A percentile compares a stretch with the other conserved stretches of the same genome.
phyloP scores from a whole-genome alignment of 495 filamentous ascomycete genomes.

The Xylaria cubensis region DNA sequence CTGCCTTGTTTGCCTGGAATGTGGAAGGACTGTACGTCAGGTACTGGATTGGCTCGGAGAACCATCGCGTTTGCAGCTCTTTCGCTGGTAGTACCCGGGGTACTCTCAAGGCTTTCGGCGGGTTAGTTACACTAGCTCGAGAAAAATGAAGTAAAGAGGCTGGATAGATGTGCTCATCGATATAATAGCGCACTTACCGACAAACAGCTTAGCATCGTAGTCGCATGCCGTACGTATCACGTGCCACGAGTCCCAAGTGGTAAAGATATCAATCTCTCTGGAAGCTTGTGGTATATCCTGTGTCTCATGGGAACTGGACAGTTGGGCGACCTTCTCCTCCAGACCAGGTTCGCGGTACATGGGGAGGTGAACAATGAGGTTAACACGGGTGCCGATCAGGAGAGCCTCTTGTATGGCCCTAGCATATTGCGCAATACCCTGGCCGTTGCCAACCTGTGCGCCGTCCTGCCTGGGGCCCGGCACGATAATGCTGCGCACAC shows the following conservation, averaged over 20 bases:
- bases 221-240: constrained; percentile 83
- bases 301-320: constrained; percentile 44
- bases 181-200: constrained; percentile 69
- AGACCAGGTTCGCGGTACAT: constrained; percentile 68
- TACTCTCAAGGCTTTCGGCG: constrained; percentile 69
- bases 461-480: constrained; percentile 69
- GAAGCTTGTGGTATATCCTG: constrained; percentile 27
- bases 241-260: constrained; percentile 94
- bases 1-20: constrained; percentile 80
- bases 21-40: constrained; percentile 69
- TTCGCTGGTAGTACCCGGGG: constrained; percentile 78
- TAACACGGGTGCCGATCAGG: constrained; percentile 72
- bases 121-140: constrained; percentile 18
- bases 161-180: background rate
- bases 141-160: background rate
- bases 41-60: constrained; percentile 86
- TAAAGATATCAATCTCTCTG: constrained; percentile 67
- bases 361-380: constrained; percentile 78
- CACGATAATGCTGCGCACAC: constrained; percentile 80
- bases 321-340: constrained; percentile 47
- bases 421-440: constrained; percentile 72
- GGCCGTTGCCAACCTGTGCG: constrained; percentile 43
- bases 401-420: constrained; percentile 84
- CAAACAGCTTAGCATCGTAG: constrained; percentile 79
- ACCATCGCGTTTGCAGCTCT: constrained; percentile 86